These are phyloP conservation scores for Allium cepa DNA, from an alignment of 106 monocot species.

Conservation along the genomic window DNA sequence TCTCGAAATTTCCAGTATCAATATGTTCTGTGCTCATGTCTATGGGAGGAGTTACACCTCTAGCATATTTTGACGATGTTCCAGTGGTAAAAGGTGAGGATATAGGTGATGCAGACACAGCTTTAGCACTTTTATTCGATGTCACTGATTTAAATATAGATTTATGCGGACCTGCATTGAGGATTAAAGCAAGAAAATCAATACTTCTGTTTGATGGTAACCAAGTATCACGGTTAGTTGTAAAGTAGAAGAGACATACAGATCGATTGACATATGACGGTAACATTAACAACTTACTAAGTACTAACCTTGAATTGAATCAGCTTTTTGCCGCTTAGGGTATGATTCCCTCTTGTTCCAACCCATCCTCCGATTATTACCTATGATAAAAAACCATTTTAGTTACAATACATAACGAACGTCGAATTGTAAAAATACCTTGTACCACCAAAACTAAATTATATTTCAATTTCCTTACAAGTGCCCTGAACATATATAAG, in stretches of 20 bases:
- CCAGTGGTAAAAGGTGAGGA: slow-evolving; percentile 24
- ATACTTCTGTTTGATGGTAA: neutral
- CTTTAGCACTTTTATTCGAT: slow-evolving; percentile 28
- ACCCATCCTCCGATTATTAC: slow-evolving; percentile 59
- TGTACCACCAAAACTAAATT: too few species aligned
- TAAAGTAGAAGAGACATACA: neutral
- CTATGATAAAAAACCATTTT: slow-evolving; percentile 14
- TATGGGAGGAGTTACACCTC: slow-evolving; percentile 27
- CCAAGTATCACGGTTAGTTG: neutral
- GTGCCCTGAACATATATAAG: too few species aligned
- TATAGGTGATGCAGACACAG: slow-evolving; percentile 34
- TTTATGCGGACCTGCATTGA: slow-evolving; percentile 43
- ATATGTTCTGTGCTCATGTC: slow-evolving; percentile 37
- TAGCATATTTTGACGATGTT: slow-evolving; percentile 19
- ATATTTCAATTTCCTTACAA: too few species aligned
- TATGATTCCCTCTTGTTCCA: slow-evolving; percentile 72
- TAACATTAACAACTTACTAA: neutral
- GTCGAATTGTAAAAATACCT: too few species aligned
- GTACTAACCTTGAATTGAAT: slow-evolving; percentile 33
- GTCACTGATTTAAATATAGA: slow-evolving; percentile 30
- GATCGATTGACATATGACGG: neutral
- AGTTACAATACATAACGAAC: neutral
- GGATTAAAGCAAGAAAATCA: slow-evolving; percentile 24
- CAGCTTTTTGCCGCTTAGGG: slow-evolving; percentile 52
- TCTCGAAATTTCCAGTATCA: slow-evolving; percentile 35